A percentile compares a stretch with the other conserved stretches of the same genome.
Conservation (phyloP, 805 yeast species). For the Wickerhamomyces sydowiorum region DNA sequence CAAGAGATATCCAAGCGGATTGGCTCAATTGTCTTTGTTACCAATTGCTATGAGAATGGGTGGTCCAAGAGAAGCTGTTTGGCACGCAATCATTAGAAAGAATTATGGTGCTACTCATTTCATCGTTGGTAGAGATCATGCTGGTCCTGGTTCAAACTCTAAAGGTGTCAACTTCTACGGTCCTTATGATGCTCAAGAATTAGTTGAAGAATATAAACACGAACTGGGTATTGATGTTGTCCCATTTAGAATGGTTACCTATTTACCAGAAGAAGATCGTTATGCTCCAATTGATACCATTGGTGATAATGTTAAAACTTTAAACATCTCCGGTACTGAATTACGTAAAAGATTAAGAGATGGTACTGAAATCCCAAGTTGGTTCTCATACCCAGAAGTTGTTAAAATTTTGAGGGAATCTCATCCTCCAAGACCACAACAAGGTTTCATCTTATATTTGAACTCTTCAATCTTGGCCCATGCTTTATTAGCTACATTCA, state of each 20-base stretch:
- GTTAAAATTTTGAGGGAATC: slow-evolving; percentile 86
- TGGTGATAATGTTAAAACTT: slow-evolving; percentile 70
- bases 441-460: slow-evolving; percentile 79
- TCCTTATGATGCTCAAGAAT: slow-evolving; percentile 92
- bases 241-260: slow-evolving; percentile 96
- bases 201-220: slow-evolving; percentile 67
- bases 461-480: slow-evolving; percentile 62
- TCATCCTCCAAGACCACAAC: slow-evolving; percentile 85
- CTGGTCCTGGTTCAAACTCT: slow-evolving; percentile 90
- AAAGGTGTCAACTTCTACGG: slow-evolving; percentile 93
- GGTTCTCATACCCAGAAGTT: slow-evolving; percentile 97
- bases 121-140: slow-evolving; percentile 97
- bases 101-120: slow-evolving; percentile 96
- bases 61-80: slow-evolving; percentile 96
- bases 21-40: slow-evolving; percentile 81
- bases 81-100: slow-evolving; percentile 97
- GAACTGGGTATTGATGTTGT: slow-evolving; percentile 88
- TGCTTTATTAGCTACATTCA: slow-evolving; percentile 84
- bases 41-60: slow-evolving; percentile 99
- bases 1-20: slow-evolving; percentile 89
- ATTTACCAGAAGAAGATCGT: slow-evolving; percentile 90
- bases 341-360: slow-evolving; percentile 80
- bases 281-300: slow-evolving; percentile 94
- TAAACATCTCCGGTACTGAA: slow-evolving; percentile 93
- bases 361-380: slow-evolving; percentile 86